Percentiles rank a stretch among this genome's conserved stretches.
Conservation (phyloP, 441 rosid genomes). For the Flueggea neowawraea region DNA sequence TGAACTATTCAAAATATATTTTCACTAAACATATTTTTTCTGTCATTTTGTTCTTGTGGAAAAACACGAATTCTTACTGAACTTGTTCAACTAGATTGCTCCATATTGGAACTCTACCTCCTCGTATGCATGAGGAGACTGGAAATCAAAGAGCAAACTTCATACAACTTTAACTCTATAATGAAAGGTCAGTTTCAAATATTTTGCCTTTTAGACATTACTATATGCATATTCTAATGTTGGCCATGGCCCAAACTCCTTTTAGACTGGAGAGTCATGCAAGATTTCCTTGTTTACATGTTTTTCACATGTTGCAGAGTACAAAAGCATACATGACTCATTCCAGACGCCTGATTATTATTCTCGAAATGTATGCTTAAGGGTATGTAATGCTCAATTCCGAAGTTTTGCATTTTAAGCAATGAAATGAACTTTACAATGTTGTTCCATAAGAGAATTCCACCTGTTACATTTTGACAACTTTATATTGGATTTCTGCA, state of each 20-base stretch:
- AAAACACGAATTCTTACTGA: conserved; percentile 1
- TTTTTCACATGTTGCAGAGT: conserved; percentile 52
- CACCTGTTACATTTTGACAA: no score
- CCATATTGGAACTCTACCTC: conserved; percentile 84
- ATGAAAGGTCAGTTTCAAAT: conserved; percentile 66
- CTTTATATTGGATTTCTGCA: conserved; percentile 22
- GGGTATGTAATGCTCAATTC: conserved; percentile 47
- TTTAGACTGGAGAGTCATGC: no score
- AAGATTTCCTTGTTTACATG: no score
- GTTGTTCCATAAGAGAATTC: no score
- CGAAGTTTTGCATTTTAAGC: not conserved
- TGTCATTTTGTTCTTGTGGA: conserved; percentile 2
- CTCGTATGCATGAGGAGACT: conserved; percentile 85
- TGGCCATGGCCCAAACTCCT: no score
- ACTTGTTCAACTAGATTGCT: conserved; percentile 66
- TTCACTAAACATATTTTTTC: not conserved
- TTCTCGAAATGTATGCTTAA: conserved; percentile 57
- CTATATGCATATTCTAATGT: no score
- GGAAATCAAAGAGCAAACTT: conserved; percentile 84
- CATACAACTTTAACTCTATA: conserved; percentile 77
- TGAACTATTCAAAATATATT: not conserved
- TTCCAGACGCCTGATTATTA: conserved; percentile 81
- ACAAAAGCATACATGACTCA: conserved; percentile 74
- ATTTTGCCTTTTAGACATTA: not conserved
- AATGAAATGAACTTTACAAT: no score